Base-by-base conservation (phyloP, 1,284 basidiomycete species). In the Ceratobasidium sp. region DNA sequence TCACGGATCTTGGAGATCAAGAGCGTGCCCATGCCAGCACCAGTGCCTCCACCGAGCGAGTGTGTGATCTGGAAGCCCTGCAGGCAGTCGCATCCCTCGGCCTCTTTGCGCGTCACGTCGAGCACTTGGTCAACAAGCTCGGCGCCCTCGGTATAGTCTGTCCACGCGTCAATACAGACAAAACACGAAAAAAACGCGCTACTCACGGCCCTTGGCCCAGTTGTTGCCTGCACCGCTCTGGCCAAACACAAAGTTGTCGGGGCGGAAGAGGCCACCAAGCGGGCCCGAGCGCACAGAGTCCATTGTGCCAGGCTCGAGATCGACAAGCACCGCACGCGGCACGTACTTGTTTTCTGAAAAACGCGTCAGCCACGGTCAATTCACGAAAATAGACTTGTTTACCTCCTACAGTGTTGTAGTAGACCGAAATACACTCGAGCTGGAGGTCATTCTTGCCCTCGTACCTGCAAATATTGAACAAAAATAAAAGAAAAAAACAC, bases 241-340 rank as follows among this genome's bases (percentile, higher is more conserved):
- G 60, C 82, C 83, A 72, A 82, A 82, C 69, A 83, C 81, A 71
- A 83, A 82, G 80, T 83, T 84, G 77, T 84, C 83, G n/a, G 82
- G 82, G 70, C 82, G 78, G 80, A 83, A 84, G 52, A 83, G 77
- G 64, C 73, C 74, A 69, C 82, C 82, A 58, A 83, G 77, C 50
- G 80, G 79, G 56, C 81, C 81, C 72, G 89, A 88, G 78, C 91
- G 88, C 75, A 95, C 88, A 73, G 92, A 91, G 80, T 97, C 94
- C 93, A 97, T 96, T 66, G 95, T 97, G 77, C 95, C 95, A 50
- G 95, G 95, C 82, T 97, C 95, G 73, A 98, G 86, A 80, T 98
- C 95, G 77, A 96, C 85, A 76, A 96, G 83, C 78, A 97, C 91
- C 70, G 95, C 94, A 79, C 94, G 93, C 74, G 95, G 95, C 77